Evolutionary conservation across 139 green algal genomes (phyloP), one percentile per base, ranked within the genome.

Genomic region (Micractinium conductrix): DNA sequence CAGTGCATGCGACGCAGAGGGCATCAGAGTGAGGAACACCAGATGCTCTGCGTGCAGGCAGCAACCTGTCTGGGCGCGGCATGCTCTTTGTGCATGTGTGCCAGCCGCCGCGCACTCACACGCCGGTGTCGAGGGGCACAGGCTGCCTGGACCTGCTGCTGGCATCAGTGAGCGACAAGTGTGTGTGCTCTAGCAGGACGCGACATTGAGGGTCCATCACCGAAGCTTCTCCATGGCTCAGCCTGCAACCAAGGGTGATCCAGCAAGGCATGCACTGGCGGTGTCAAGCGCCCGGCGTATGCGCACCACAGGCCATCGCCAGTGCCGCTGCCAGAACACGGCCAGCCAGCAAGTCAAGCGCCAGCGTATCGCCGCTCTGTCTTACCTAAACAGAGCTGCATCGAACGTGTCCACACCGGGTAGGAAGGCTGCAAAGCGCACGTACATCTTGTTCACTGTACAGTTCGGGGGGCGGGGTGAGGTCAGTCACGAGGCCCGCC

Each of bases 401-500:
- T 97, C 94, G 87, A 95, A 97, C 1, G 33, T 21, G 28, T 92
- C 91, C 2, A 93, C 82, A 8, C 37, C 78, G 6, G 79, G 48
- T 37, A 96, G 44, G 71, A 93, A 94, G n/a, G 84, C 87, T 2
- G 81, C 92, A 87, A 94, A 95, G 65, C 93, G 88, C 7, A 92
- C 40, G n/a, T 93, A 89, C 88, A 89, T 93, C 26, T 89, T 85
- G 22, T 38, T 40, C 84, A 76, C 35, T 86, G 90, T n/a, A 90
- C 81, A 24, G 53, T n/a, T n/a, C n/a, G n/a, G n/a, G n/a, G n/a
- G n/a, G n/a, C n/a, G n/a, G n/a, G n/a, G n/a, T n/a, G n/a, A n/a
- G n/a, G n/a, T n/a, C n/a, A n/a, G n/a, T n/a, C n/a, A n/a, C n/a
- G n/a, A n/a, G n/a, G n/a, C n/a, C n/a, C n/a, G n/a, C n/a, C n/a